Base-by-base conservation (phyloP, 257 asterid genomes). In the Gentiana straminea region DNA sequence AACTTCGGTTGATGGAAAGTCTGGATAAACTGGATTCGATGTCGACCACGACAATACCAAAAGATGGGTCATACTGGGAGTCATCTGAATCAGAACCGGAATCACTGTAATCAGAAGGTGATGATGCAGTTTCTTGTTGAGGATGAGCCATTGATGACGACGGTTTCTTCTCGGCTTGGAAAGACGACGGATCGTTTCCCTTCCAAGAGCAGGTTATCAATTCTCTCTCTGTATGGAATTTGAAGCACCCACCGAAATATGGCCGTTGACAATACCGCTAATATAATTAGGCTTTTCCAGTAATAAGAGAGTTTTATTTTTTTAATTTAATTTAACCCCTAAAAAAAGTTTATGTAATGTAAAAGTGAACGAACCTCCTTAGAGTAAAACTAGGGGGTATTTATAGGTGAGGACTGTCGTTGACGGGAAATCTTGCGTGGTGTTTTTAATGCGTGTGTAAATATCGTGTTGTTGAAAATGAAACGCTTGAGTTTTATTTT, bases 31-130 rank as follows among this genome's bases (percentile, higher is more conserved):
- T 58, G 46, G 77, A 72, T 44, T 68, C 71, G 32, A 83, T 73
- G 59, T 76, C 85, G 58, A 75, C 85, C 72, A 79, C 89, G 41
- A 72, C 50, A 59, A 61, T 44, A 45, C 67, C 77, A 54, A 83
- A 83, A 63, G 50, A 57, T 32, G 95, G 94, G 37, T 81, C 95
- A 7, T 69, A 64, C 34, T 46, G 71, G 4, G 88, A 76, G 65
- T 80, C 86, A 64, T 85, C 86, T 9, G 94, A 80, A 36, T 68
- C 73, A 41, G 60, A 66, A 4, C 53, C 41, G 38, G 67, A 76
- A 10, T 41, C 46, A 12, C 64, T 44, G 48, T 55, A 32, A 41
- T 76, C 83, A 4, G 76, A 74, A 41, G 68, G 82, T 7, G 13
- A 34, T 24, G 15, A 34, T 54, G 48, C 43, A 64, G 24, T 4